These are phyloP conservation scores for Salvia miltiorrhiza DNA, from an alignment of 257 asterid species.

Conservation along the genomic window DNA sequence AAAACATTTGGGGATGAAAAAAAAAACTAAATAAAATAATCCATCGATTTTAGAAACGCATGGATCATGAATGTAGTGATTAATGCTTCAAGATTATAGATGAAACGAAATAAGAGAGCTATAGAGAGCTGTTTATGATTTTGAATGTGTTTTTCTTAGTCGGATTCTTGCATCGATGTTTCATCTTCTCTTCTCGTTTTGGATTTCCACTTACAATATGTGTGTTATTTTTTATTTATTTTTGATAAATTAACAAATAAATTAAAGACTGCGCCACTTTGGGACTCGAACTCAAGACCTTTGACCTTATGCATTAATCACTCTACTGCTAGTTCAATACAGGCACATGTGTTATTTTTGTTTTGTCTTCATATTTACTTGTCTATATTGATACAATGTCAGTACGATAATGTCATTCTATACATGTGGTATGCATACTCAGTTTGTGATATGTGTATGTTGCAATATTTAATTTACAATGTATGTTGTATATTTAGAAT, in stretches of 20 bases:
- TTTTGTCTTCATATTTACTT: too few species aligned
- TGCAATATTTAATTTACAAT: background rate
- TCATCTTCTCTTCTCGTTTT: background rate
- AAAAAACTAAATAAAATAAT: background rate
- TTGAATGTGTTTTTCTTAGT: background rate
- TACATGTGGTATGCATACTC: too few species aligned
- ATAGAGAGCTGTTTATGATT: background rate
- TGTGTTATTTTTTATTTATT: too few species aligned
- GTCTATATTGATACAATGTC: too few species aligned
- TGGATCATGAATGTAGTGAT: background rate
- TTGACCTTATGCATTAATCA: too few species aligned
- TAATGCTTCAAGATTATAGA: background rate
- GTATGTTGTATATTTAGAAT: background rate
- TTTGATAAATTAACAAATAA: too few species aligned
- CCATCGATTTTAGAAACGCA: background rate
- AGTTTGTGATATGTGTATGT: too few species aligned
- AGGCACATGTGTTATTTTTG: too few species aligned
- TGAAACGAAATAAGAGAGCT: background rate
- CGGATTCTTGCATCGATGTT: background rate
- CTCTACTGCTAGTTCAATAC: too few species aligned
- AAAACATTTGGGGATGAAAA: background rate
- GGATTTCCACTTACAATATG: background rate
- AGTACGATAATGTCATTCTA: too few species aligned
- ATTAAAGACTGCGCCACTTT: too few species aligned
- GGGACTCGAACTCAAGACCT: too few species aligned